These are phyloP conservation scores for Linnemannia elongata DNA, from an alignment of 192 early-diverging fungal genomes.

Conservation along the genomic window DNA sequence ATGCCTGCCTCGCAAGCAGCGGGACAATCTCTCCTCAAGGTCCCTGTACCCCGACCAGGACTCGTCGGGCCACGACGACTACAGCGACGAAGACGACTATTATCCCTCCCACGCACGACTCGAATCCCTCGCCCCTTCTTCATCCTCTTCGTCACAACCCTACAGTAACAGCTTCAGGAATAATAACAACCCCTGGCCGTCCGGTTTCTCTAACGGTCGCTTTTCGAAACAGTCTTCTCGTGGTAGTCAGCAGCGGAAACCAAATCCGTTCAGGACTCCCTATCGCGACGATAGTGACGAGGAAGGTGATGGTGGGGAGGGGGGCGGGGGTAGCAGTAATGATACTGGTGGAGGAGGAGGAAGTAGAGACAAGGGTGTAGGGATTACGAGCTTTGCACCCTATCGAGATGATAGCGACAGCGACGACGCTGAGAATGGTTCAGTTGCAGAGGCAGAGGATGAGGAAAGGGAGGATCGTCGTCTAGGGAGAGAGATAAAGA, in stretches of 20 bases:
- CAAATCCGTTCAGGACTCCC: constrained; percentile 20
- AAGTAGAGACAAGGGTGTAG: not conserved
- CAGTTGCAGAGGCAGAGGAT: not conserved
- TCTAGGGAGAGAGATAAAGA: not conserved
- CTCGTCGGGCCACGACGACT: constrained; percentile 30
- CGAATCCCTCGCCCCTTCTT: not conserved
- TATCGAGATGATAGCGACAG: constrained; percentile 25
- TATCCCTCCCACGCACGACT: not conserved
- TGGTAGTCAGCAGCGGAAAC: constrained; percentile 14
- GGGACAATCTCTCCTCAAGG: constrained; percentile 48
- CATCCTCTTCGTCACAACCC: not conserved
- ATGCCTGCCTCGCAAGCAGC: constrained; percentile 47
- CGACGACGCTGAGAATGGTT: not conserved
- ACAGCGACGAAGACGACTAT: constrained; percentile 43
- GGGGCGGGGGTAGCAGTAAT: not conserved
- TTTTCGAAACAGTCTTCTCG: constrained; percentile 15
- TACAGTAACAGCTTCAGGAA: constrained; percentile 8
- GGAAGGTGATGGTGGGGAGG: not conserved
- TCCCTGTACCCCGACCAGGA: constrained; percentile 46
- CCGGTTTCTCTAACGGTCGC: constrained; percentile 31
- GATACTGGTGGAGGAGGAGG: no score
- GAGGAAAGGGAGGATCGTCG: not conserved
- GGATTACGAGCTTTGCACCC: constrained; percentile 16
- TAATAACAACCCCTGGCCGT: constrained; percentile 34
- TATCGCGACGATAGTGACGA: constrained; percentile 21